Percentiles rank a stretch among this genome's conserved stretches.
These are phyloP conservation scores for Apiospora phragmitis DNA, from an alignment of 2,329 filamentous ascomycete genomes.

Conservation along the genomic window DNA sequence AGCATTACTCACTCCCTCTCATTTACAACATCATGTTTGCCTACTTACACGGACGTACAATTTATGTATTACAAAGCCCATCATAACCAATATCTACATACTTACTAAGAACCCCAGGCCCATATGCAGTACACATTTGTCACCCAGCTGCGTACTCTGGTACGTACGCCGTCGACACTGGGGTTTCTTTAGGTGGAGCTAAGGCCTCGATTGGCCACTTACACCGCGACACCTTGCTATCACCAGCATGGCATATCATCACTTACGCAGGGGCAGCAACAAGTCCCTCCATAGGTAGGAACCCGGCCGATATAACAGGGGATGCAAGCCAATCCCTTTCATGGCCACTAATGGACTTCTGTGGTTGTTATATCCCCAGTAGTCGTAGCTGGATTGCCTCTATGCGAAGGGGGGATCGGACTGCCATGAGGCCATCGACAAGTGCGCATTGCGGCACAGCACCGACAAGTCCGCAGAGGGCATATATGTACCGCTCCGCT, in stretches of 20 bases:
- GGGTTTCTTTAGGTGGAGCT: not conserved
- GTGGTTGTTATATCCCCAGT: not conserved
- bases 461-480: not conserved
- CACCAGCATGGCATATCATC: slow-evolving; percentile 1
- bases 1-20: not conserved
- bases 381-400: not conserved
- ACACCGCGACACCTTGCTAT: slow-evolving; percentile 8
- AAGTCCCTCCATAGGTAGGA: slow-evolving; percentile 5
- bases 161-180: not conserved
- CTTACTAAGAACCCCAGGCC: not conserved
- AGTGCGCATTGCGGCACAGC: not conserved
- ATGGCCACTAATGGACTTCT: not conserved
- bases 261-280: not conserved
- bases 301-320: slow-evolving; percentile 3
- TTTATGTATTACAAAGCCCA: not conserved
- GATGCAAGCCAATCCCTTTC: not conserved
- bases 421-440: not conserved
- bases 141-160: not conserved
- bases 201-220: not conserved
- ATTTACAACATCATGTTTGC: not conserved
- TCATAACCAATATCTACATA: not conserved
- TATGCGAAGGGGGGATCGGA: not conserved
- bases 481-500: not conserved
- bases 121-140: not conserved
- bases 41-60: not conserved